Evolutionary conservation across 192 early-diverging fungal genomes (phyloP).

Genomic region (Coemansia sp.): DNA sequence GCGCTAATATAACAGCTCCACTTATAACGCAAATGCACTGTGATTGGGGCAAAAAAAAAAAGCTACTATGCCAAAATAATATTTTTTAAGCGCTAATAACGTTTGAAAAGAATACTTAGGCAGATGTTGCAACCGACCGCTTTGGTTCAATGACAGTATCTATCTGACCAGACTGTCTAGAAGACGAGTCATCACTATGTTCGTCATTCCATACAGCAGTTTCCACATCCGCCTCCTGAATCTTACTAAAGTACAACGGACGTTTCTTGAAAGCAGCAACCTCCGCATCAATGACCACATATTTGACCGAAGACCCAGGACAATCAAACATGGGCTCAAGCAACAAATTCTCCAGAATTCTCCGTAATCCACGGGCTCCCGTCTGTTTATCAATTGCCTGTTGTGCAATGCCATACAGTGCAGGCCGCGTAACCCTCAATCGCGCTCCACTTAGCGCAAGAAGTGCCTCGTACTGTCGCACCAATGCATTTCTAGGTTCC

Average conservation of each 20-base stretch:
- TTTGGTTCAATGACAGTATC: constrained; percentile 5
- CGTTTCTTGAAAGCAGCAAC: constrained; percentile 64
- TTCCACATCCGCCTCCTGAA: constrained; percentile 53
- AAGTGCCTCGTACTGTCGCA: constrained; percentile 77
- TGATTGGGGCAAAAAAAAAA: neutral
- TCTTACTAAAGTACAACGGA: constrained; percentile 60
- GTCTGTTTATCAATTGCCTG: constrained; percentile 79
- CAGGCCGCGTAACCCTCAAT: constrained; percentile 68
- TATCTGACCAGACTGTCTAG: neutral
- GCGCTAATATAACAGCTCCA: too few relatives aligned
- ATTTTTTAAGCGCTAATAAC: too few relatives aligned
- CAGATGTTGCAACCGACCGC: constrained; percentile 14
- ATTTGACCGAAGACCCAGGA: constrained; percentile 67
- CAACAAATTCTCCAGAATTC: constrained; percentile 85
- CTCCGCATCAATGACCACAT: constrained; percentile 71
- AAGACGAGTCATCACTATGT: constrained; percentile 1
- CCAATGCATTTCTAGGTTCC: constrained; percentile 79
- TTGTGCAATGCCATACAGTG: constrained; percentile 69
- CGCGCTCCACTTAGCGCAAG: constrained; percentile 67
- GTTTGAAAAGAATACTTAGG: neutral
- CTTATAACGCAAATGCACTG: too few relatives aligned
- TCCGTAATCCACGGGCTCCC: constrained; percentile 80
- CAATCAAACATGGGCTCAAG: constrained; percentile 81
- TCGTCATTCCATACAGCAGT: constrained; percentile 53
- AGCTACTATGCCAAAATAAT: too few relatives aligned